These are phyloP conservation scores for Galeopsis tetrahit DNA, from an alignment of 257 asterid genomes.

Conservation along the genomic window DNA sequence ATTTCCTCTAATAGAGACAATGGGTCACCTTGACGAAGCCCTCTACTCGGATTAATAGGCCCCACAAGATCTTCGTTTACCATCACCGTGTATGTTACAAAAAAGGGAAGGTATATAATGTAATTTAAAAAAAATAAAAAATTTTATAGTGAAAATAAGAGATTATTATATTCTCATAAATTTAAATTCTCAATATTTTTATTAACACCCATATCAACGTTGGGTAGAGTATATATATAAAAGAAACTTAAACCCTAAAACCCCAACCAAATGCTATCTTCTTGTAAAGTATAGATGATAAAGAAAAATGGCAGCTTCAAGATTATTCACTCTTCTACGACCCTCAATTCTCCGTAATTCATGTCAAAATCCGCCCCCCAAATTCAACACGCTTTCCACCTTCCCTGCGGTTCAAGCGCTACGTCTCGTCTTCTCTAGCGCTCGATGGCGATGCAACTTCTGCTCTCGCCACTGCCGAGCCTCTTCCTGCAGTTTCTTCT, in stretches of 20 bases:
- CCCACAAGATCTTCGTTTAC: too few relatives aligned
- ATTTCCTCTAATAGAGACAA: too few relatives aligned
- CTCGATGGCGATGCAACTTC: conserved; percentile 36
- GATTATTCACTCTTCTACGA: conserved; percentile 54
- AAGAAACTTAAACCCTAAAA: conserved; percentile 16
- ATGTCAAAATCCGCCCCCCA: conserved; percentile 31
- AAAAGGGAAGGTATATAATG: too few relatives aligned
- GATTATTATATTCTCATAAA: too few relatives aligned
- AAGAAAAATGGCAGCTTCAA: conserved; percentile 48
- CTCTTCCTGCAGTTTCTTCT: conserved; percentile 25
- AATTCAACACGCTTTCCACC: conserved; percentile 39
- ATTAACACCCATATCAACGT: too few relatives aligned
- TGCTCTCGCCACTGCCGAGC: conserved; percentile 22
- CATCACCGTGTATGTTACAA: too few relatives aligned
- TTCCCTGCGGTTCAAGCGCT: conserved; percentile 48
- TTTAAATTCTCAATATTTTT: too few relatives aligned
- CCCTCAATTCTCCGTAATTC: conserved; percentile 51
- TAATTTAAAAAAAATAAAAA: too few relatives aligned
- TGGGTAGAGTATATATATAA: too few relatives aligned
- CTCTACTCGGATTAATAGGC: too few relatives aligned
- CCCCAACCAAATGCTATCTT: conserved; percentile 18
- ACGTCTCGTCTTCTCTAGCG: conserved; percentile 49
- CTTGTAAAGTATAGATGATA: neutral
- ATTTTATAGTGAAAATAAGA: too few relatives aligned
- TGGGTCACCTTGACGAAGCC: too few relatives aligned